phyloP scores from a whole-genome alignment of 805 yeast species.

The Metschnikowia anglica region DNA sequence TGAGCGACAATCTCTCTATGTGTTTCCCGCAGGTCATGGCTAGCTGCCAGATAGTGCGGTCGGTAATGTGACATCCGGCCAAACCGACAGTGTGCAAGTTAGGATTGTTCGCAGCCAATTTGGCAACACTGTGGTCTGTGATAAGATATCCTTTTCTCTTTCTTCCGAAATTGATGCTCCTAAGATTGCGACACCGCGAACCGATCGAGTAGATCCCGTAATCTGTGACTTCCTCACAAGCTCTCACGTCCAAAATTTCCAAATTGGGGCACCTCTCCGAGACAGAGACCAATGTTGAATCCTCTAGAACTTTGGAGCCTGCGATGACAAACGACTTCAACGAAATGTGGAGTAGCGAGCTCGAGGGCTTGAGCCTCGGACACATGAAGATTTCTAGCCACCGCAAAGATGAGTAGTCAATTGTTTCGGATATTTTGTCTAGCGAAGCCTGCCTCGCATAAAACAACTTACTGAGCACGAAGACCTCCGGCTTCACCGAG shows the following conservation, averaged over 20 bases:
- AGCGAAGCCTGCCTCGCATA: slow-evolving; percentile 54
- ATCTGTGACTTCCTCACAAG: slow-evolving; percentile 78
- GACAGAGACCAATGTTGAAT: slow-evolving; percentile 53
- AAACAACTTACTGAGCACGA: slow-evolving; percentile 66
- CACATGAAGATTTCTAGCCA: slow-evolving; percentile 85
- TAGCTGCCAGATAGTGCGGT: slow-evolving; percentile 77
- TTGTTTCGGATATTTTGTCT: slow-evolving; percentile 41
- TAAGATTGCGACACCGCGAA: slow-evolving; percentile 53
- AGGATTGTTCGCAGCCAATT: slow-evolving; percentile 53
- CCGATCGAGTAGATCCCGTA: slow-evolving; percentile 71
- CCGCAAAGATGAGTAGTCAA: slow-evolving; percentile 50
- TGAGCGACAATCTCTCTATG: slow-evolving; percentile 68
- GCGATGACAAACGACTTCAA: slow-evolving; percentile 58
- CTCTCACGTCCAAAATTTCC: slow-evolving; percentile 71
- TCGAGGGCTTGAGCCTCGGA: slow-evolving; percentile 61
- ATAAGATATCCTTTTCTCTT: slow-evolving; percentile 64
- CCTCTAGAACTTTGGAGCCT: slow-evolving; percentile 65
- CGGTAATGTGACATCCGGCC: slow-evolving; percentile 84
- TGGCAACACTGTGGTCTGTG: slow-evolving; percentile 66
- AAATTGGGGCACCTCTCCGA: slow-evolving; percentile 58
- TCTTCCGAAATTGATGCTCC: slow-evolving; percentile 75
- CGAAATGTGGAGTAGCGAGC: slow-evolving; percentile 26
- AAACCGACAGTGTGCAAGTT: slow-evolving; percentile 70
- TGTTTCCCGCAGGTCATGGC: slow-evolving; percentile 50
- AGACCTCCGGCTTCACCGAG: slow-evolving; percentile 33